Evolutionary conservation across 805 yeast species (phyloP), one percentile per base, ranked within the genome.

Genomic region (Metschnikowia bowlesiae): DNA sequence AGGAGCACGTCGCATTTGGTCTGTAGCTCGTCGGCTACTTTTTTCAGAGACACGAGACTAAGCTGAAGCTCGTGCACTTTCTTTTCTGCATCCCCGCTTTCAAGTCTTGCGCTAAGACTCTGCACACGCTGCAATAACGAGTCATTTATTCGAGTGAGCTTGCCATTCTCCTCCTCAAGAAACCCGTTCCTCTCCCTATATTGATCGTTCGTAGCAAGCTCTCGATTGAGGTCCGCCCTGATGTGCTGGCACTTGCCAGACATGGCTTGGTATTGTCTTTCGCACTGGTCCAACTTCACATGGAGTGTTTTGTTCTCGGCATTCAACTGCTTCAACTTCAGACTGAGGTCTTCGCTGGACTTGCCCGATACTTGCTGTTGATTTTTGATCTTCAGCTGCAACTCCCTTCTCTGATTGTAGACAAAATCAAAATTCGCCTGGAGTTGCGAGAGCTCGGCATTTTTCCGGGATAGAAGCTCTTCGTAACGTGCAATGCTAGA

Each of bases 1-100:
- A 81, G 67, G 8, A 71, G 68, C 53, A 75, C 75, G 50, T 85
- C 72, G 37, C 80, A 76, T 52, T 74, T 78, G 22, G 80, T 68
- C 59, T 84, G 82, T 7, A 74, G 68, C 46, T 82, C 67, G 52
- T 80, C 78, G 53, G 78, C 76, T 5, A 73, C 69, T 53, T 84
- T 89, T 43, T 68, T 73, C 13, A 54, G 55, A 7, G 58, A 39
- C 11, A 44, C 18, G n/a, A 56, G 39, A 11, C 56, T 54, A 13
- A 51, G 40, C 35, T 51, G 52, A 26, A 73, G 53, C 36, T 62
- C 64, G 11, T 63, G 51, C 78, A 62, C 65, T 43, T 67, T 67
- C 39, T 55, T 48, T 47, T 63, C 46, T 2, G 55, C 44, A 36
- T 40, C 44, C 7, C 51, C 51, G 34, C 45, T 49, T 18, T 54